These are phyloP conservation scores for Yamadazyma diospyri DNA, from an alignment of 1,139 yeast species.

Conservation along the genomic window DNA sequence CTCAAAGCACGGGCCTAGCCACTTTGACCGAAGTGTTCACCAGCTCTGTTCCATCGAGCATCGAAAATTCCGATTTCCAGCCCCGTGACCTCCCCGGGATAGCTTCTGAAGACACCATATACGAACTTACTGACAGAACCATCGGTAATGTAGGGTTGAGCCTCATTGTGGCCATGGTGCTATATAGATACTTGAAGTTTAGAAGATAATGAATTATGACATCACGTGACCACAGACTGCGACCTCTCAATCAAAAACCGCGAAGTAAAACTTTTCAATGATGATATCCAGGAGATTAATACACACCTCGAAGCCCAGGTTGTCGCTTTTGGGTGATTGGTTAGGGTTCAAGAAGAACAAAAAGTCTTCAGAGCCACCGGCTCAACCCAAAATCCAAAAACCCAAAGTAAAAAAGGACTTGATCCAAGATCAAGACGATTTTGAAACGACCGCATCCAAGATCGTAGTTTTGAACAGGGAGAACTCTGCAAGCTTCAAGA, in stretches of 20 bases:
- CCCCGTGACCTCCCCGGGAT: neutral
- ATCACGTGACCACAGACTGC: neutral
- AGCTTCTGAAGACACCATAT: neutral
- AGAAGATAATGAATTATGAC: conserved; percentile 6
- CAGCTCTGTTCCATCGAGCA: conserved; percentile 6
- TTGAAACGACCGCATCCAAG: conserved; percentile 30
- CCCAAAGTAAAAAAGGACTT: conserved; percentile 27
- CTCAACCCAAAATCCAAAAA: neutral
- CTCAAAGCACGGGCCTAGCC: neutral
- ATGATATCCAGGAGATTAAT: conserved; percentile 10
- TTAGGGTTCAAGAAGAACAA: conserved; percentile 17
- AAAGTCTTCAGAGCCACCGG: conserved; percentile 9
- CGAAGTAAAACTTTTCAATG: conserved; percentile 7
- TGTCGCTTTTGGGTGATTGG: conserved; percentile 20
- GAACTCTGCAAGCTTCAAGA: conserved; percentile 31
- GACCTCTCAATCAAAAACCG: neutral
- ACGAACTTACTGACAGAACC: neutral
- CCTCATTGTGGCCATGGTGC: conserved; percentile 2
- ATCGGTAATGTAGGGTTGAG: conserved; percentile 2
- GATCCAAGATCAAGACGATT: conserved; percentile 40
- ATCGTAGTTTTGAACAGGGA: conserved; percentile 34
- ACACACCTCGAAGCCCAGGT: conserved; percentile 11
- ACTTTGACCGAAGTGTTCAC: conserved; percentile 2
- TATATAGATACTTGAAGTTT: conserved; percentile 2
- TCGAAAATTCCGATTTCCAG: conserved; percentile 4